phyloP scores from a whole-genome alignment of 129 eudicot species.

The Pseudognaphalium luteoalbum region DNA sequence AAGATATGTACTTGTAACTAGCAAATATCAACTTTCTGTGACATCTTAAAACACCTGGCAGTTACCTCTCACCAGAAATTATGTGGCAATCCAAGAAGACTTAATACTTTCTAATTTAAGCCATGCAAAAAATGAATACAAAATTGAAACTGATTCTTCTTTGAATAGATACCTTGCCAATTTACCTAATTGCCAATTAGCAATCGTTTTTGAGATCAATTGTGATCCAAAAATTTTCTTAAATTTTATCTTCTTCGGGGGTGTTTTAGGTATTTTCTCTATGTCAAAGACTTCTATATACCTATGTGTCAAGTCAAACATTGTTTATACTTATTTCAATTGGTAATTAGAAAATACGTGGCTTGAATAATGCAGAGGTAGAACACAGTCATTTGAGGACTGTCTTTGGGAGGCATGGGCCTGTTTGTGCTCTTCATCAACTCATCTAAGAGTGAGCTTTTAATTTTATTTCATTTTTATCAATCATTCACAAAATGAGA shows the following conservation, averaged over 20 bases:
- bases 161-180: not conserved
- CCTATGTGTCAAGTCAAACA: not conserved
- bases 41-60: not conserved
- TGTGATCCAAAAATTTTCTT: not conserved
- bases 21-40: slow-evolving; percentile 15
- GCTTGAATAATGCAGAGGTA: slow-evolving; percentile 54
- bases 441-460: slow-evolving; percentile 75
- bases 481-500: slow-evolving; percentile 22
- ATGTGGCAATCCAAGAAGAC: not conserved
- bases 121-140: not conserved
- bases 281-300: slow-evolving; percentile 10
- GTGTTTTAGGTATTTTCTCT: not conserved
- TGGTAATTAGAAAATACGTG: slow-evolving; percentile 16
- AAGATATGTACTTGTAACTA: not conserved
- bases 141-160: not conserved
- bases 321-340: not conserved
- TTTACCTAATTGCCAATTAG: slow-evolving; percentile 3
- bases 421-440: slow-evolving; percentile 88
- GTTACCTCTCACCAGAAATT: not conserved
- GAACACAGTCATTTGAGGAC: slow-evolving; percentile 79
- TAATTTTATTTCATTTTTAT: slow-evolving; percentile 17
- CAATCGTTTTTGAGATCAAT: slow-evolving; percentile 1
- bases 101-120: not conserved
- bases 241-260: not conserved
- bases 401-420: slow-evolving; percentile 99